Evolutionary conservation across 1,284 basidiomycete species (phyloP), one percentile per base, ranked within the genome.

Genomic region (Thelephora terrestris): DNA sequence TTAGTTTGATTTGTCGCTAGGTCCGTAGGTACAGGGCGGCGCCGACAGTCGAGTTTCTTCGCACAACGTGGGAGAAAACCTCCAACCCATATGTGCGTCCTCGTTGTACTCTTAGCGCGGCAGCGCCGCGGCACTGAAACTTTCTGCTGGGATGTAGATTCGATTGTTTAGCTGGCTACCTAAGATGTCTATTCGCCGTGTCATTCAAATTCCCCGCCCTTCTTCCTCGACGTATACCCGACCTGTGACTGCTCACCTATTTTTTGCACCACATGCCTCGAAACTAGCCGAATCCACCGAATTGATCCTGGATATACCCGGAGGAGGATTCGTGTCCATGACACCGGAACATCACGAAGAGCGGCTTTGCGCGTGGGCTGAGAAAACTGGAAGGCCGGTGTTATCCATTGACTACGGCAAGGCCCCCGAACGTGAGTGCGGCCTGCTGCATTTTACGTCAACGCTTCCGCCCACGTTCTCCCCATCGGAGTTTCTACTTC

Each of bases 321-420:
- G 95, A 6, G 95, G 95, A 7, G 95, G 95, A 0, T 98, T 97
- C 65, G 85, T 98, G 46, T 89, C 90, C 34, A 97, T 98, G 93
- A 80, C 76, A 12, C 94, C 94, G 1, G 84, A 89, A 57, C 92
- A 97, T 65, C 95, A 97, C 58, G 93, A 96, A 66, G 95, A 98
- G 61, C 76, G 95, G n/a, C 71, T 98, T 43, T 73, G 89, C 45
- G 74, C 77, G 55, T 95, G 95, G 90, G 86, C 93, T 4, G 74
- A 81, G 37, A 74, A 75, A 50, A 91, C 88, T 0, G 77, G 84
- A 6, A 82, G 81, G 58, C 89, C 91, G 9, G 79, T 98, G 2
- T 68, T 98, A 37, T 78, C 89, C 6, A 78, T 98, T 45, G 91
- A 98, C 57, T 98, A 98, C 63, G 90, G 92, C 47, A 99, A 98